Conservation (phyloP, 805 yeast species). For the Saccharomycopsis babjevae region DNA sequence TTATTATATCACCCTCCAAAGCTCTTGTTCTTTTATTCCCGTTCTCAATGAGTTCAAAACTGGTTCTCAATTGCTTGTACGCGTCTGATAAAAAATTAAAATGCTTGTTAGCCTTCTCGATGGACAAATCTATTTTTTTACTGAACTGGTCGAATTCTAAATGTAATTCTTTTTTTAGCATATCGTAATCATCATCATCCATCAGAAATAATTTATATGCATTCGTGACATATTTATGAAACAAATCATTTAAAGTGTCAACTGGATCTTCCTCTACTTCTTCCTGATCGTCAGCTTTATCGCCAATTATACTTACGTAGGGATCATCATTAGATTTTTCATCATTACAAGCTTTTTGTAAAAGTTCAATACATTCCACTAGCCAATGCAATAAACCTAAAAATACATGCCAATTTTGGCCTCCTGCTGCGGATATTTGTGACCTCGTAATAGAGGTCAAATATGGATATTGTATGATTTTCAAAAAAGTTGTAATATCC, state of each 20-base stretch:
- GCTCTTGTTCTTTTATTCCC: constrained; percentile 51
- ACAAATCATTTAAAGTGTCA: constrained; percentile 28
- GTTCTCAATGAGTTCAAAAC: constrained; percentile 37
- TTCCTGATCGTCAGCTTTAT: background rate
- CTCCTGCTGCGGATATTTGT: constrained; percentile 85
- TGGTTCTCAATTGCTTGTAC: constrained; percentile 33
- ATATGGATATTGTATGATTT: constrained; percentile 65
- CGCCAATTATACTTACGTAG: background rate
- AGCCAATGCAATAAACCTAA: constrained; percentile 81
- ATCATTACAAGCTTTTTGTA: constrained; percentile 1
- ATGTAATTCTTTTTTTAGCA: constrained; percentile 45
- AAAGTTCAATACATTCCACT: constrained; percentile 35
- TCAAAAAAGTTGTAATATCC: constrained; percentile 62
- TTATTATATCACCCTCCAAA: constrained; percentile 57
- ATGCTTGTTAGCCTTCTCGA: constrained; percentile 31
- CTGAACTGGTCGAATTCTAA: constrained; percentile 43
- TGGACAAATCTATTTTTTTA: constrained; percentile 38
- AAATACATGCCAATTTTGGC: constrained; percentile 77
- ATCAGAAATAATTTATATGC: constrained; percentile 60
- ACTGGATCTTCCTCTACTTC: constrained; percentile 16
- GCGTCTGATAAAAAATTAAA: constrained; percentile 32
- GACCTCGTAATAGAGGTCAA: constrained; percentile 72
- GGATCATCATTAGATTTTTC: constrained; percentile 22
- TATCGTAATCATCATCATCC: constrained; percentile 52
- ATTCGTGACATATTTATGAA: constrained; percentile 50